A percentile compares a stretch with the other conserved stretches of the same genome.
These are phyloP conservation scores for Dryas integrifolia DNA, from an alignment of 331 rosid species.

Conservation along the genomic window DNA sequence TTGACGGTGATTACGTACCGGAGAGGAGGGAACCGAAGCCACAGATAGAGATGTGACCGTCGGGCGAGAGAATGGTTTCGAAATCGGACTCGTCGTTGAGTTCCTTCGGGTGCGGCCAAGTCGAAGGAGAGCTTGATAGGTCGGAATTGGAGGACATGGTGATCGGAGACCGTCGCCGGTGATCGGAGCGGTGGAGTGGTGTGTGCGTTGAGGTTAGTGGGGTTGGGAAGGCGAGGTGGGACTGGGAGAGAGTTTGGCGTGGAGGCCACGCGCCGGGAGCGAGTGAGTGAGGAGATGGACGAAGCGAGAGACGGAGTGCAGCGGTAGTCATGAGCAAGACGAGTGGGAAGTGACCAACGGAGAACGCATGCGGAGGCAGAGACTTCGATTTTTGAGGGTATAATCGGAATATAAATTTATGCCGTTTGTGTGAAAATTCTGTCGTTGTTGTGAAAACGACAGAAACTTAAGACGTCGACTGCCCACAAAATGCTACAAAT, in stretches of 20 bases:
- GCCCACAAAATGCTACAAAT: too few species aligned
- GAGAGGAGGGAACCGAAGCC: conserved; percentile 95
- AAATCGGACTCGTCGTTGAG: conserved; percentile 63
- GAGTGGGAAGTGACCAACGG: not conserved
- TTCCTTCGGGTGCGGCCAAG: conserved; percentile 31
- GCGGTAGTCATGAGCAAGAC: conserved; percentile 3
- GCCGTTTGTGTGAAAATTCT: not conserved
- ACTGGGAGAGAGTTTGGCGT: conserved; percentile 15
- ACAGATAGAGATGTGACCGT: conserved; percentile 64
- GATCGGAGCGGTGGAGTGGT: conserved; percentile 19
- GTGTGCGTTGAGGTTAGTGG: not conserved
- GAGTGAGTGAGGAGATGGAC: conserved; percentile 15
- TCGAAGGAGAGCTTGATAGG: conserved; percentile 14
- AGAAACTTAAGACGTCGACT: too few species aligned
- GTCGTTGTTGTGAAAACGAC: not conserved
- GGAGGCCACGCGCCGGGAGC: conserved; percentile 29
- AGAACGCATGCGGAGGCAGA: not conserved
- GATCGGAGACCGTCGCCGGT: conserved; percentile 21
- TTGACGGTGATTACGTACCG: conserved; percentile 43
- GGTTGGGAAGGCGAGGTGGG: conserved; percentile 9
- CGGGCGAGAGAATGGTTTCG: conserved; percentile 45
- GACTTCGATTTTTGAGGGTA: not conserved
- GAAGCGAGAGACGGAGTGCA: conserved; percentile 18
- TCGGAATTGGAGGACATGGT: conserved; percentile 38
- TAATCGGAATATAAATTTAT: not conserved